Evolutionary conservation across 2,329 filamentous ascomycete species (phyloP), one percentile per base, ranked within the genome.

Genomic region (Arachnomyces sp.): DNA sequence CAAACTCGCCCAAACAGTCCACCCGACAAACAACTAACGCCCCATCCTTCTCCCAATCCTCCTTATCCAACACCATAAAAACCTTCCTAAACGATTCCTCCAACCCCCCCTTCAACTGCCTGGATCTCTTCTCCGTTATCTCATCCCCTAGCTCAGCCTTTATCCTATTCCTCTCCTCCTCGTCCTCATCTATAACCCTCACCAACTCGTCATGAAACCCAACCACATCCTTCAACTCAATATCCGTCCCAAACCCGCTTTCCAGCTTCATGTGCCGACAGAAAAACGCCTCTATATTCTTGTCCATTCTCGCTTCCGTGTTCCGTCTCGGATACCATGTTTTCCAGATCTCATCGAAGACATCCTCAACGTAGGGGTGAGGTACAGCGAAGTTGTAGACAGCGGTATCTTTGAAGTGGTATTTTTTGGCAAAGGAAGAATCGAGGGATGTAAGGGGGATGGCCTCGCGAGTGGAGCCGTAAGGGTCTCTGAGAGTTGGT

Each of bases 301-400:
- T n/a, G 12, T 40, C 38, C 15, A 34, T 28, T 7, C 11, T n/a
- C 13, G 29, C 16, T 7, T 40, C 18, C 31, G 34, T 18, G 18
- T 40, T 35, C 18, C 38, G 31, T 15, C 38, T 12, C 6, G 38
- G 31, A 35, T 40, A 40, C 38, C 38, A 40, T 11, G 38, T 18
- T 15, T 30, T 40, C 38, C 38, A 40, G 21, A 40, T 28, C 11
- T 16, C 31, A 11, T 40, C 38, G 16, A 40, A 40, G 18, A 35
- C 28, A 12, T 34, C 30, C 14, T 39, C 37, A 14, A 18, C 13
- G 16, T 33, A 15, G 5, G 17, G 15, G 34, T 15, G 9, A 11
- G 7, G 17, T 6, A 29, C 13, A 7, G 35, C 35, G 11, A 37
- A 12, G 17, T 40, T 40, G 31, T 40, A 40, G 8, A 35, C 29